phyloP scores from a whole-genome alignment of 1,284 basidiomycete genomes.

The Rhodotorula sp. region DNA sequence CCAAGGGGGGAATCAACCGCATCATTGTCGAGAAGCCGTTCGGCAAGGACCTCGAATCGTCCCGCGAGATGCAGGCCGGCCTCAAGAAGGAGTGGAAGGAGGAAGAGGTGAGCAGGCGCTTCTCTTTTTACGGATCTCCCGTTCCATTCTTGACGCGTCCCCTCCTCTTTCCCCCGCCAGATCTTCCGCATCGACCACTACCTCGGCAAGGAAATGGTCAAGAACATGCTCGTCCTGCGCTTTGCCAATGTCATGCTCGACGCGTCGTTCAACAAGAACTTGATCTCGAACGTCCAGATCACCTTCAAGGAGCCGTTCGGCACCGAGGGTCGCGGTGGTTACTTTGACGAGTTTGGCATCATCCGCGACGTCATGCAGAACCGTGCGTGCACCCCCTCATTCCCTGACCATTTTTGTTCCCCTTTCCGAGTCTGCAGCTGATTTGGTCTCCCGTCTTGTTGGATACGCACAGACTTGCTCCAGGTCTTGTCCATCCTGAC shows the following conservation, averaged over 20 bases:
- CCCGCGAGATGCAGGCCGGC: conserved; percentile 69
- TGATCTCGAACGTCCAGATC: conserved; percentile 91
- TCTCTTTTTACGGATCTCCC: too few relatives aligned
- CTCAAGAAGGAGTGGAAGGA: conserved; percentile 87
- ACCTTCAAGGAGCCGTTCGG: conserved; percentile 98
- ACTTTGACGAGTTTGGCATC: conserved; percentile 98
- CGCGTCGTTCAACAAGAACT: conserved; percentile 88
- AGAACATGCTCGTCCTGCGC: conserved; percentile 88
- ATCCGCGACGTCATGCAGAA: conserved; percentile 95
- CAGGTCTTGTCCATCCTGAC: conserved; percentile 88
- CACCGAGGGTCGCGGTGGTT: conserved; percentile 92
- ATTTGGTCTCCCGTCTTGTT: neutral
- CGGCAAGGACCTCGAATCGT: conserved; percentile 87
- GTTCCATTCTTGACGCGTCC: neutral
- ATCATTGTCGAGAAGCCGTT: conserved; percentile 97
- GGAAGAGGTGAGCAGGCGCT: conserved; percentile 59
- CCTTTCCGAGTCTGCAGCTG: conserved; percentile 2
- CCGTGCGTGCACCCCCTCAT: conserved; percentile 61
- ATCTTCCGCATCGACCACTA: conserved; percentile 98
- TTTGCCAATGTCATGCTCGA: conserved; percentile 88
- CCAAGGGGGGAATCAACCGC: conserved; percentile 69
- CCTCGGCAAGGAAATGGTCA: conserved; percentile 98
- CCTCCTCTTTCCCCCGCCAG: conserved; percentile 37
- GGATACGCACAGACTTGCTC: conserved; percentile 65
- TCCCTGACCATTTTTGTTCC: neutral